Base-by-base conservation (phyloP, 345 rosid species). In the Gossypium ekmanianum region DNA sequence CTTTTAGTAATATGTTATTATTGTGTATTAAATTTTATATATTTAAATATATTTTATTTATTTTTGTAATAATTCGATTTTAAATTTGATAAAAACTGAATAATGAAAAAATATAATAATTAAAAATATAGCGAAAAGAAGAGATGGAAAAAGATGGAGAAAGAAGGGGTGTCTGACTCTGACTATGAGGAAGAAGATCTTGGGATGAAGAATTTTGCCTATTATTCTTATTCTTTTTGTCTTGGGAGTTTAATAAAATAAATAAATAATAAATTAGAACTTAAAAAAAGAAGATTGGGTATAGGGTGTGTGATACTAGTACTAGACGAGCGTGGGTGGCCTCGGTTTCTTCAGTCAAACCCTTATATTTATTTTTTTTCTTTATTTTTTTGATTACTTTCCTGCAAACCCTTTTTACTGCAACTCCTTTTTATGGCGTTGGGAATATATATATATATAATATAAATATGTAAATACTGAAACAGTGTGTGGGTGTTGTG, bases 301-400 rank as follows among this genome's bases (percentile, higher is more conserved):
- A 73, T 17, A 20, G 72, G 58, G 67, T 62, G 61, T 59, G 63
- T 41, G 67, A 81, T 75, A 74, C 63, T 51, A 13, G 75, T 67
- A 64, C 51, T 74, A 77, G 71, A 58, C 61, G 70, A 52, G 62
- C 13, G 73, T 79, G 82, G 68, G 73, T 79, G 82, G 68, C 84
- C 74, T 85, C 73, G 77, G 63, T 79, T 81, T 76, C 78, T 74
- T 77, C 52, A 77, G 87, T 87, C 88, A 85, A 88, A 86, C 84
- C 84, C 41, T 34, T 4, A 34, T 5, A 34, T 34, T 34, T 34
- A 34, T 34, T 34, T 77, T 47, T 72, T 71, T 24, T 2, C 52
- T 78, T 72, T 47, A 58, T 71, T 61, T 66, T 77, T 58, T 64
- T 80, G 43, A 65, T 26, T 16, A 2, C 12, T 61, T 12, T 2